phyloP scores from a whole-genome alignment of 2,329 filamentous ascomycete genomes.

The Cladophialophora bantiana region DNA sequence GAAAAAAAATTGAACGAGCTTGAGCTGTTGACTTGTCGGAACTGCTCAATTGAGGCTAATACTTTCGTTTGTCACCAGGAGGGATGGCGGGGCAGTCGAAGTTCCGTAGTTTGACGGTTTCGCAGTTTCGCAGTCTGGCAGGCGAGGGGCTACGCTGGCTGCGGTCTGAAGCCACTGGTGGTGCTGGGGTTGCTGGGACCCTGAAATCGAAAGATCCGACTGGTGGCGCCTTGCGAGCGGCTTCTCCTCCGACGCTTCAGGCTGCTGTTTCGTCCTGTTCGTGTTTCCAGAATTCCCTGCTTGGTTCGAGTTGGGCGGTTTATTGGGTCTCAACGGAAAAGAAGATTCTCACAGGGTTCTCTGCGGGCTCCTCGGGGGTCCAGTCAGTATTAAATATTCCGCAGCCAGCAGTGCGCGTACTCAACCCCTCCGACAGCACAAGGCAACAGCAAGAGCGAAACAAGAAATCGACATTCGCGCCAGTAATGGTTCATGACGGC shows the following conservation, averaged over 20 bases:
- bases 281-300: not conserved
- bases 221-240: conserved; percentile 11
- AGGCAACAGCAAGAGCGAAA: conserved; percentile 1
- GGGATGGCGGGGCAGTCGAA: conserved; percentile 13
- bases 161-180: not conserved
- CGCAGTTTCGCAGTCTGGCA: no score
- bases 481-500: conserved; percentile 8
- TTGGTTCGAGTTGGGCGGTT: not conserved
- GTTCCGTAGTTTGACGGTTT: conserved; percentile 6
- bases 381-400: conserved; percentile 14
- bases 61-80: conserved; percentile 1
- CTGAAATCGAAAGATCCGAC: conserved; percentile 8
- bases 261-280: not conserved
- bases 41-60: conserved; percentile 36
- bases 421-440: not conserved
- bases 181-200: not conserved
- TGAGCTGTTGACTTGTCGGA: conserved; percentile 28
- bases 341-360: conserved; percentile 10
- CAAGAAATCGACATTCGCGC: conserved; percentile 11
- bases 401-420: not conserved
- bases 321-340: not conserved
- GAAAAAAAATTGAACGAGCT: conserved; percentile 28
- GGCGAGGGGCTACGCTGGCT: not conserved
- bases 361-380: not conserved
- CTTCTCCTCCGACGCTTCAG: conserved; percentile 20